Conservation (phyloP, 345 rosid genomes). For the Salix purpurea region DNA sequence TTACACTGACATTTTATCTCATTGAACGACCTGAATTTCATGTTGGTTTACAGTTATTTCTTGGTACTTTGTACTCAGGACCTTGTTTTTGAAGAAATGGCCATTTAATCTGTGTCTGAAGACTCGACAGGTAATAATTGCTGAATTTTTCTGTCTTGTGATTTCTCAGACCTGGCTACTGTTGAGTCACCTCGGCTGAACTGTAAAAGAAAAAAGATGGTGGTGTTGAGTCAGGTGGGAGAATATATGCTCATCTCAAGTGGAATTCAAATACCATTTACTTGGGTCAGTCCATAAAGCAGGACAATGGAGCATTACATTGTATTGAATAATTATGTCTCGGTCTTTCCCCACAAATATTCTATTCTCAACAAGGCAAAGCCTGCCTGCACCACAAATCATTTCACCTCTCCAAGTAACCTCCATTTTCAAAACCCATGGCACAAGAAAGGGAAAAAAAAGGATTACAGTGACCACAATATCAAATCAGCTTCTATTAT, state of each 20-base stretch:
- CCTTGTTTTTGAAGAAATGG: no score
- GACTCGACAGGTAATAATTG: not conserved
- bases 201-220: not conserved
- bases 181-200: not conserved
- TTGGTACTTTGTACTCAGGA: no score
- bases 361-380: not conserved
- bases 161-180: not conserved
- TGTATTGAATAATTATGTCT: not conserved
- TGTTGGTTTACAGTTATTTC: not conserved
- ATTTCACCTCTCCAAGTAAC: not conserved
- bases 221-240: not conserved
- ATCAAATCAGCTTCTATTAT: not conserved
- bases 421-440: not conserved
- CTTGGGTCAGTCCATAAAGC: not conserved
- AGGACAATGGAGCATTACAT: not conserved
- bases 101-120: not conserved
- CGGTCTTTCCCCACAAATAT: not conserved
- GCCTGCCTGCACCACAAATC: not conserved
- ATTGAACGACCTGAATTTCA: no score
- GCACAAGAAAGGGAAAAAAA: not conserved
- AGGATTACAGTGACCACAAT: not conserved
- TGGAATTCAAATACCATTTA: not conserved
- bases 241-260: not conserved
- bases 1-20: not conserved
- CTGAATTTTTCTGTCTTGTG: not conserved